Percentiles rank a stretch among this genome's conserved stretches.
Conservation (phyloP, 345 rosid species). For the Eucalyptus brandiana region DNA sequence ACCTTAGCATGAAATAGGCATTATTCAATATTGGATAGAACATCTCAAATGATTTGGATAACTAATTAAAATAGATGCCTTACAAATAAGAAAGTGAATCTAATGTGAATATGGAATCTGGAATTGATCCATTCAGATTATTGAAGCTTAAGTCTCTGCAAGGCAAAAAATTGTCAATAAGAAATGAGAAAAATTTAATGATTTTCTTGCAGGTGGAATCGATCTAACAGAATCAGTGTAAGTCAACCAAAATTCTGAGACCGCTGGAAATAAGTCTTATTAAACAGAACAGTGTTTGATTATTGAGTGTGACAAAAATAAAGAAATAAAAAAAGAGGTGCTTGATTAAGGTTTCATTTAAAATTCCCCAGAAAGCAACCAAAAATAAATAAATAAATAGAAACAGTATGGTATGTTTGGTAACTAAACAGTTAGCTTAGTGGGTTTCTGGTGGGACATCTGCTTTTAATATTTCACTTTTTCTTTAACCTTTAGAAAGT, state of each 20-base stretch:
- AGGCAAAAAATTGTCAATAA: slow-evolving; percentile 16
- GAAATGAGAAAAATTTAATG: not conserved
- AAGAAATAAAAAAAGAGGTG: not conserved
- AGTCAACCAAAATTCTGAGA: not conserved
- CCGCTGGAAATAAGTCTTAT: not conserved
- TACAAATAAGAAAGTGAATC: slow-evolving; percentile 35
- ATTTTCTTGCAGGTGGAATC: not conserved
- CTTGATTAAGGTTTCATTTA: not conserved
- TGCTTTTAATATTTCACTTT: not conserved
- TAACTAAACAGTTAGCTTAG: not conserved
- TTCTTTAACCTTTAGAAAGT: not conserved
- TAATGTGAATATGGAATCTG: slow-evolving; percentile 22
- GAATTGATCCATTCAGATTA: slow-evolving; percentile 14
- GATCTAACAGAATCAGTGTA: not conserved
- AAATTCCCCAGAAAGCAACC: not conserved
- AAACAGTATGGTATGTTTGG: not conserved
- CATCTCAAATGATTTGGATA: not conserved
- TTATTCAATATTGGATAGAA: not conserved
- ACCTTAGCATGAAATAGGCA: slow-evolving; percentile 17
- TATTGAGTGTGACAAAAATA: not conserved
- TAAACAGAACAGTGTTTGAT: not conserved
- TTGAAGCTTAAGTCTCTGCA: slow-evolving; percentile 9
- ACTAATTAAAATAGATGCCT: not conserved
- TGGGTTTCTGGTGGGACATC: not conserved
- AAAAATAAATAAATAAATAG: not conserved